Evolutionary conservation across 306 rosid genomes (phyloP), one percentile per base, ranked within the genome.

Genomic region (Castanospermum australe): DNA sequence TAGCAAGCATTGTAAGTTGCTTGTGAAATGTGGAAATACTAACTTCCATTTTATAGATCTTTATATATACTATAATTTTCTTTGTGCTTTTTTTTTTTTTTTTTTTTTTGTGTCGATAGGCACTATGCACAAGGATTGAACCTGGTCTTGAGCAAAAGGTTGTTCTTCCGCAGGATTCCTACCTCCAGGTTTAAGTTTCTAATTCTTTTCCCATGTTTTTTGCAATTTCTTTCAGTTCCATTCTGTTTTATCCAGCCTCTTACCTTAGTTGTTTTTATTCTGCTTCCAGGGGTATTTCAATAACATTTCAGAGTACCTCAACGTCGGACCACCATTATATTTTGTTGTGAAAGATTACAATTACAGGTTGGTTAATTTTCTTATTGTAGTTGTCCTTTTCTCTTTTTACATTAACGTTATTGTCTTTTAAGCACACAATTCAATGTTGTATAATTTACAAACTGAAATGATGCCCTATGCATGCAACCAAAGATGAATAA

Each of bases 161-260:
- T 91, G 99, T 90, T 82, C 99, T 94, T 91, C 99, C 99, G 2
- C 87, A 97, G 65, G 93, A 94, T 86, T 94, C 99, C 84, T 94
- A 94, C 83, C 99, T 94, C 73, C 99, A 94, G 99, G 99, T 94
- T 77, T 76, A 70, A 62, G 76, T 57, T 76, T 77, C 21, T 70
- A 18, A 24, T 51, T 68, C 39, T 41, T 39, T 69, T 68, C 71
- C 41, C 64, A 13, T 76, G 48, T 42, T 60, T 33, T 73, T 62
- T 13, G 51, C 78, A 41, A 41, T 76, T 72, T 45, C 79, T 80
- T 32, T 76, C 48, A 70, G 45, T 70, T 55, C 33, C 42, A 45
- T 73, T 75, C 51, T 78, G 15, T 71, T 62, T 75, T 76, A 20
- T 69, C 69, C 44, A 9, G 55, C 38, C 64, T 67, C 67, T 44